Base-by-base conservation (phyloP, 805 yeast genomes). In the Candida morakotiae region DNA sequence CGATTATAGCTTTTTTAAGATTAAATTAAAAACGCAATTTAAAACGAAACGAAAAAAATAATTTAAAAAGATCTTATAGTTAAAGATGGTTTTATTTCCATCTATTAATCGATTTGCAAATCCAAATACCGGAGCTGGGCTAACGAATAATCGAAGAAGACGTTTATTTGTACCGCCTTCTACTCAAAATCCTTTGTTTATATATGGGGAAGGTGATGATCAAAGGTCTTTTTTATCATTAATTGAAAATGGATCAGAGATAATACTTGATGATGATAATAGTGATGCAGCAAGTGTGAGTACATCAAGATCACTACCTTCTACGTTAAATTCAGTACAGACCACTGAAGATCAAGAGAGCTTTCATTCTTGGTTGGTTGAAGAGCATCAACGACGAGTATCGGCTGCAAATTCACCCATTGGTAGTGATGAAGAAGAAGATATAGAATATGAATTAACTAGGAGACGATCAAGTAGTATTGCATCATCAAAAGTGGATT, bases 91-190 rank as follows among this genome's bases (percentile, higher is more conserved):
- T 21, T 56, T 67, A 38, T 67, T 67, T 29, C 52, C 57, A 37
- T 46, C 61, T 6, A 64, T 67, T 34, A 67, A 67, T 45, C 58
- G 56, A 47, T 53, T 67, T 32, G 69, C 70, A 31, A 65, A 64
- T 45, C 69, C 72, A 21, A 55, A 55, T 34, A 55, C 58, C 9
- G 53, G 52, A 7, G 52, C 55, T 24, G 59, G 59, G 10, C 34
- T 60, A 9, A 54, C 62, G 2, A 61, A 60, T 8, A 64, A 64
- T 15, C 51, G 71, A 38, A 51, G 72, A 39, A 49, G 73, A 40
- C 48, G 68, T 29, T 50, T 68, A 15, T 67, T 54, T 47, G 65
- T 68, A 14, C 73, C 73, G 3, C 73, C 73, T 1, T 62, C 70
- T 5, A 68, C 73, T 5, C 61, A 67, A 30, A 51, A 49, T 34